Base-by-base conservation (phyloP, 306 rosid species). In the Vicia faba region DNA sequence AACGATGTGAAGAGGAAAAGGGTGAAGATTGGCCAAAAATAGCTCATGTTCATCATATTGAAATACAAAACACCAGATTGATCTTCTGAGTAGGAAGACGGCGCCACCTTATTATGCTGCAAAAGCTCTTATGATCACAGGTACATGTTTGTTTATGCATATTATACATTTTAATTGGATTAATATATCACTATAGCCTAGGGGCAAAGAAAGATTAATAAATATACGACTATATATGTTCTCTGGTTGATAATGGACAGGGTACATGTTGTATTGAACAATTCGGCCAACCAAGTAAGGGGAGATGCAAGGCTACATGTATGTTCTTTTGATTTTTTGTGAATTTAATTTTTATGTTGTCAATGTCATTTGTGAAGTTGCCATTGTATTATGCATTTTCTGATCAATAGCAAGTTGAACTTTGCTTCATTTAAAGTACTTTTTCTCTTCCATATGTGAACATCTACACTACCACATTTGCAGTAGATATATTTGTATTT, bases 1-100 rank as follows among this genome's bases (percentile, higher is more conserved):
- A 46, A n/a, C 51, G 68, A 45, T 66, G 68, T 43, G 8, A 66
- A 9, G 38, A 46, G 40, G 45, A 65, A 45, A 44, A 3, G 0
- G 44, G 68, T 9, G 61, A 74, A 44, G 78, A 62, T 16, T 74
- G 72, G 72, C 61, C 50, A 20, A 44, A 28, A 29, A 64, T 73
- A 20, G 61, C 61, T 20, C 69, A 61, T 15, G 16, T 71, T 35
- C 69, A 26, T 3, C 5, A 28, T 45, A 13, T 62, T 40, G 26
- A 20, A 11, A 62, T 44, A 64, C 3, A 7, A 40, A 25, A 63
- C 53, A 54, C 60, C 15, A 54, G 36, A 54, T 25, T 54, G 18
- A 54, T 54, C 36, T 54, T 25, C 10, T 54, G 60, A 54, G 60
- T 6, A 19, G 29, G 57, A 50, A 50, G 26, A 19, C 7, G 3